Evolutionary conservation across 169 alveolate species (phyloP), one percentile per base, ranked within the genome.

Genomic region (Condylostoma magnum): DNA sequence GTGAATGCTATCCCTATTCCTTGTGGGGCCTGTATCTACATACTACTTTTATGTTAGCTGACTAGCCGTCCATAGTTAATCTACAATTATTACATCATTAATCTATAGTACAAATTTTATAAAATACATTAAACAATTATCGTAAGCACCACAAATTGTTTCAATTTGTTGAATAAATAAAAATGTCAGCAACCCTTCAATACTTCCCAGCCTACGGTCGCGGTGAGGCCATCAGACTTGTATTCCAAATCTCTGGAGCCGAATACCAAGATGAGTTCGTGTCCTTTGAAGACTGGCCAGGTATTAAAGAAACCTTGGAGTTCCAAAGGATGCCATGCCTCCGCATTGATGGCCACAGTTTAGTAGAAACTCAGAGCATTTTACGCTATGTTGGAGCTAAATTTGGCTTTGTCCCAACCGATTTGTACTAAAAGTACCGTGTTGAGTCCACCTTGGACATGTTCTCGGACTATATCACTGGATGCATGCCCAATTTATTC

Each of bases 301-400:
- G 77, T 36, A 43, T 43, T 20, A 85, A 77, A 56, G 79, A 69
- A 30, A 48, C 71, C 3, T 73, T 69, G 31, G 89, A 80, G 55
- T 77, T 82, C 56, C 78, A 77, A 12, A 85, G 82, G 75, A 63
- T 86, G 47, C 93, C 93, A n/a, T 28, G 52, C 15, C 77, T 86
- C 43, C 89, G 83, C 69, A 65, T 75, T 41, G 86, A 82, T 66
- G 93, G 89, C 6, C 77, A 76, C 41, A 44, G 20, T 12, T 69
- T 79, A 2, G 60, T 75, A 34, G 87, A 86, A 60, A 71, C 84
- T 34, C 33, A 47, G 63, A 84, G 90, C 4, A 86, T 86, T 31
- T 72, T 69, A 30, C 53, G 81, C 50, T 86, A 72, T 51, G 43
- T 86, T 31, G 86, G 80, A 2, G 76, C 76, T 56, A 48, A 27